Evolutionary conservation across 2,329 filamentous ascomycete genomes (phyloP), one percentile per base, ranked within the genome.

Genomic region (Diaporthe sp.): DNA sequence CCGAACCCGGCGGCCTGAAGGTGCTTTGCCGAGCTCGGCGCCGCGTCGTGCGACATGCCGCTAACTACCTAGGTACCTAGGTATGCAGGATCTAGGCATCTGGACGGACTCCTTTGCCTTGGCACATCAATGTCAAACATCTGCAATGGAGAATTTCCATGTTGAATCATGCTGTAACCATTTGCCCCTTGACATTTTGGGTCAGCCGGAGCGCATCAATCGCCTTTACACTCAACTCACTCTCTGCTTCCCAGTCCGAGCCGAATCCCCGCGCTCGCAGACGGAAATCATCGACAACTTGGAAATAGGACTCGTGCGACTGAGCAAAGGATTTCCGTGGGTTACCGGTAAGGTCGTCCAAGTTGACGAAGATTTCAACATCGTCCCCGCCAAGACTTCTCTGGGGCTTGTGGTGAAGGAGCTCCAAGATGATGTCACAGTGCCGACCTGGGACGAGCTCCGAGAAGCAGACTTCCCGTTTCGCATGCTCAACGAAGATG

Each of bases 191-290:
- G 87, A 88, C 58, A 79, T 85, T 53, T 76, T 88, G 7, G 87
- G 86, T 17, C 84, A 88, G 68, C 81, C 84, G 71, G 82, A 85
- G 10, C 77, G 81, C 8, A 82, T 88, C 46, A 79, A 80, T 10
- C 39, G 67, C 15, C 83, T 89, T 15, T 89, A 89, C 77, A 90
- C 87, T 0, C 87, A 86, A 68, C 81, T 89, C 53, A 83, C 82
- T 53, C 80, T 87, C 42, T 82, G 83, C 75, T 90, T 85, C 78
- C 73, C 81, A 0, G 22, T 85, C 12, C 6, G 78, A 1, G 78
- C 81, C 44, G 25, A 53, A 15, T 22, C 44, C 9, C 77, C 76
- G 25, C 73, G 58, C 2, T 79, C 80, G 31, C 76, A 78, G 12
- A 34, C 74, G 37, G 57, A 73, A 0, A 80, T 86, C 60, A 73